Base-by-base conservation (phyloP, 1,284 basidiomycete species). In the Phaffia rhodozyma region DNA sequence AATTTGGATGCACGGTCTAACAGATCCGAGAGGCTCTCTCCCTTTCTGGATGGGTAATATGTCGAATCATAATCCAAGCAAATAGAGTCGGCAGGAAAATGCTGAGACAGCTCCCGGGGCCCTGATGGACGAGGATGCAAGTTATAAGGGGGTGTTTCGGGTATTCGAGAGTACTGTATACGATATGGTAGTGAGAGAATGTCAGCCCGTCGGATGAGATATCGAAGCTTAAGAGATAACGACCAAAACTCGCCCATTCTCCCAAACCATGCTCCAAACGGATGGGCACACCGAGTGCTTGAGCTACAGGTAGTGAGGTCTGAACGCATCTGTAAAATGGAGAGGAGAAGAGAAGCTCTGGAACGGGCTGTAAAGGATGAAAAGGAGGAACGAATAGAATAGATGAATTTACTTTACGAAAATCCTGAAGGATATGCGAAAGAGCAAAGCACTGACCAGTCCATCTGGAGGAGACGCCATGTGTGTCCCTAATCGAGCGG, bases 241-340 rank as follows among this genome's bases (percentile, higher is more conserved):
- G 16, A 1, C 30, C 43, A 23, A 29, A 38, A 54, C 62, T 58
- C 32, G 53, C 62, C 79, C 79, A 80, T 66, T 80, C 79, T 32
- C 69, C 68, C 1, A 79, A 69, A 1, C 79, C 79, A 56, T 78
- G 77, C 62, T 80, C 79, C 21, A 78, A 70, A 32, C 69, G 68
- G 3, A 78, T 67, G 11, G 71, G 71, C 29, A 72, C 32, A 0
- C 59, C 67, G 7, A 79, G 70, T 3, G 70, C 69, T 20, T 72
- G 66, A 0, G 73, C 73, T 1, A 75, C 73, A 3, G 78, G 78
- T 0, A 72, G 61, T 0, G 76, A 72, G 0, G 79, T 80, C 66
- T 80, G 76, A n/a, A 80, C 70, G 66, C 79, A 80, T 20, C 80
- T 75, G 67, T 78, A 80, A 68, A 79, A 79, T 0, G 75, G 73